Percentiles rank a stretch among this genome's conserved stretches.
phyloP scores from a whole-genome alignment of 495 filamentous ascomycete species.

The Hyaloscypha finlandica region DNA sequence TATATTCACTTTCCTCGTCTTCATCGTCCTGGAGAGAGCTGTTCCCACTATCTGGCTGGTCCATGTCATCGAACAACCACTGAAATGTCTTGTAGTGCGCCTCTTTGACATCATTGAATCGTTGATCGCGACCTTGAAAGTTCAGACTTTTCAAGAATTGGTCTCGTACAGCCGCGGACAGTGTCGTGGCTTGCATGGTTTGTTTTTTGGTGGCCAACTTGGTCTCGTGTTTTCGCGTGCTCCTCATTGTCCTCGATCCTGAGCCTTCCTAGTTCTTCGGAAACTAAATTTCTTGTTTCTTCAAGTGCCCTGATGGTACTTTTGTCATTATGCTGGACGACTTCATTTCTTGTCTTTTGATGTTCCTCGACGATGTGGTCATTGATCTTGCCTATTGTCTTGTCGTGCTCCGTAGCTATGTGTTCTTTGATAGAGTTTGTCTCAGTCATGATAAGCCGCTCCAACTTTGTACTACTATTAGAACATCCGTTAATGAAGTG shows the following conservation, averaged over 20 bases:
- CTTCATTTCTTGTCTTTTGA: background rate
- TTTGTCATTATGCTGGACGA: background rate
- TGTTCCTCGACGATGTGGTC: background rate
- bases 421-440: background rate
- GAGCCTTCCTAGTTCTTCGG: no score
- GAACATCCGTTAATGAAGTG: constrained; percentile 4
- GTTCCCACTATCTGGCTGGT: background rate
- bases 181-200: background rate
- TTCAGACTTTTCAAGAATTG: constrained; percentile 1
- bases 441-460: background rate
- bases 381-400: constrained; percentile 1
- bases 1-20: background rate
- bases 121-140: background rate
- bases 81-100: constrained; percentile 2
- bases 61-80: constrained; percentile 1
- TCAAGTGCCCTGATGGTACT: no score
- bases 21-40: background rate
- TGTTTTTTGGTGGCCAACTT: background rate
- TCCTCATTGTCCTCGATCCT: no score
- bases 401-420: background rate
- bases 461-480: background rate
- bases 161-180: background rate
- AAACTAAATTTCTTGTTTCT: no score
- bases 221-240: background rate
- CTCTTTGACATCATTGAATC: constrained; percentile 9